Evolutionary conservation across 805 yeast genomes (phyloP).

Genomic region (Ogataea pini): DNA sequence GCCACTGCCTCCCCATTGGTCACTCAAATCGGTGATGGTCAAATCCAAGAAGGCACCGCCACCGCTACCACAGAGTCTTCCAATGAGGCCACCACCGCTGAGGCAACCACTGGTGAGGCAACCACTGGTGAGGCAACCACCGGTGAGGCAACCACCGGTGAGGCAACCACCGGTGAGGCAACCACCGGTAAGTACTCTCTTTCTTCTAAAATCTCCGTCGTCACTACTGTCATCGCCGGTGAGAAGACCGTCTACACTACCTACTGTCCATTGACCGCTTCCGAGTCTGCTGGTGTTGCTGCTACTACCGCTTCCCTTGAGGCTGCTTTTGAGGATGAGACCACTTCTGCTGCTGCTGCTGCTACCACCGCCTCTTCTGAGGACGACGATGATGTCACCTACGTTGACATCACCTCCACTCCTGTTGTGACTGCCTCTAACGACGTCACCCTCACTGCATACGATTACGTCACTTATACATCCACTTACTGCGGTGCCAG

Average conservation of each 20-base stretch:
- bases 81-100: constrained; percentile 14
- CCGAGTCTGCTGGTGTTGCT: constrained; percentile 16
- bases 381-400: constrained; percentile 17
- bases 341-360: constrained; percentile 12
- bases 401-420: constrained; percentile 30
- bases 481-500: constrained; percentile 16
- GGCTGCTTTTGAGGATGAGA: constrained; percentile 9
- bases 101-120: constrained; percentile 12
- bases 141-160: constrained; percentile 4
- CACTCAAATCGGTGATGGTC: constrained; percentile 28
- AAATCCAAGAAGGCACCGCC: constrained; percentile 22
- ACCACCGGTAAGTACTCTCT: not conserved
- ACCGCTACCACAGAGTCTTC: constrained; percentile 8
- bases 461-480: constrained; percentile 26
- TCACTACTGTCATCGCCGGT: constrained; percentile 19
- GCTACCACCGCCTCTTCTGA: constrained; percentile 3
- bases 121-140: constrained; percentile 9
- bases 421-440: constrained; percentile 44
- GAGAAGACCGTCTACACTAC: constrained; percentile 25
- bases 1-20: constrained; percentile 20
- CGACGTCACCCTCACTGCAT: constrained; percentile 41
- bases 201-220: constrained; percentile 16
- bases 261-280: constrained; percentile 20
- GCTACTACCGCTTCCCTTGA: constrained; percentile 5
- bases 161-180: constrained; percentile 10